These are phyloP conservation scores for Papiliotrema laurentii DNA, from an alignment of 1,284 basidiomycete species.

Conservation along the genomic window DNA sequence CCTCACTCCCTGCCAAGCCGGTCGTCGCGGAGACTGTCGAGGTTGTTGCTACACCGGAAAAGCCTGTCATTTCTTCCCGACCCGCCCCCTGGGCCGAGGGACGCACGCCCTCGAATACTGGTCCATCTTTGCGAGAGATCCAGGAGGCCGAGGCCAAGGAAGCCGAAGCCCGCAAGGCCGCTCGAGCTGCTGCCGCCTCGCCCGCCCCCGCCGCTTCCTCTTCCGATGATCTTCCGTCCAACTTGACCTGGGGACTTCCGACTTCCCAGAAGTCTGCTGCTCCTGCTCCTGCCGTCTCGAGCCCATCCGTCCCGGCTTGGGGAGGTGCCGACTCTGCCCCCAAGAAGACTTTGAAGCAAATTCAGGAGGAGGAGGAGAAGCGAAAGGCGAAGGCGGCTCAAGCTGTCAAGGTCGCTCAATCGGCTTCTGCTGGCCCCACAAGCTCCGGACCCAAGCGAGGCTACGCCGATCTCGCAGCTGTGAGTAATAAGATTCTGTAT, in stretches of 20 bases:
- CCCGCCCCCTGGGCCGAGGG: slow-evolving; percentile 45
- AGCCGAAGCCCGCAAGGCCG: slow-evolving; percentile 65
- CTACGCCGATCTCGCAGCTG: slow-evolving; percentile 76
- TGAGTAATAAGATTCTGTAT: slow-evolving; percentile 36
- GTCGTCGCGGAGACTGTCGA: slow-evolving; percentile 55
- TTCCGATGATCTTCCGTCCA: slow-evolving; percentile 32
- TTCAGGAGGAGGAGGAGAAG: slow-evolving; percentile 92
- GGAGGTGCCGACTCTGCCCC: slow-evolving; percentile 46
- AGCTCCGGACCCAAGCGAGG: slow-evolving; percentile 58
- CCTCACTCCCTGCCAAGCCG: slow-evolving; percentile 35
- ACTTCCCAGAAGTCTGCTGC: slow-evolving; percentile 23
- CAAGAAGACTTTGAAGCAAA: slow-evolving; percentile 97
- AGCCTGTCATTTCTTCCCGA: slow-evolving; percentile 22
- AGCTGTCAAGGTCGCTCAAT: slow-evolving; percentile 25
- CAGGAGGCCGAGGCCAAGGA: slow-evolving; percentile 88
- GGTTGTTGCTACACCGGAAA: slow-evolving; percentile 50
- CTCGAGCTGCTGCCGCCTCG: slow-evolving; percentile 56
- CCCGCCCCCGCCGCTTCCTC: slow-evolving; percentile 44
- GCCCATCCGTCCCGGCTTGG: slow-evolving; percentile 42
- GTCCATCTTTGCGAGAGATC: slow-evolving; percentile 84
- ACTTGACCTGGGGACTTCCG: slow-evolving; percentile 51
- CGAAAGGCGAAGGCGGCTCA: slow-evolving; percentile 61
- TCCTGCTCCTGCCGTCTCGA: slow-evolving; percentile 37
- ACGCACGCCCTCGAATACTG: slow-evolving; percentile 45
- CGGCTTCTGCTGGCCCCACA: slow-evolving; percentile 15